Conservation (phyloP, 768 basidiomycete species). For the Boletus tylopilopsis region DNA sequence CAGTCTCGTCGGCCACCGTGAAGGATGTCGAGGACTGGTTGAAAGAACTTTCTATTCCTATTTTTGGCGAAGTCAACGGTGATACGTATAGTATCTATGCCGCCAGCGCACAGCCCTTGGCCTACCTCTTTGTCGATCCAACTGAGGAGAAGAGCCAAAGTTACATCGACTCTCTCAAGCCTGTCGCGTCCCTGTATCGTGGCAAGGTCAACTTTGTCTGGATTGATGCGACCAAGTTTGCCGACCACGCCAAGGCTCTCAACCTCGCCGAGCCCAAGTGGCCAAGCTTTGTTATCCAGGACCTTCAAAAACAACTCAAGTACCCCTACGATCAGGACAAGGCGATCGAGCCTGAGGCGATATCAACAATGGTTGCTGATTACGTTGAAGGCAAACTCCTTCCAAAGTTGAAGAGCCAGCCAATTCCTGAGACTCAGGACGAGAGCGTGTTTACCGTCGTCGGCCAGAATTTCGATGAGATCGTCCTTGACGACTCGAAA, state of each 20-base stretch:
- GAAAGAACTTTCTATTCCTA: constrained; percentile 77
- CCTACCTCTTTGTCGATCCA: constrained; percentile 93
- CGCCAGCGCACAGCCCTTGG: constrained; percentile 77
- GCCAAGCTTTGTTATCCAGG: constrained; percentile 94
- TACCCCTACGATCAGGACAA: constrained; percentile 77
- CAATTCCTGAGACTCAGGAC: constrained; percentile 79
- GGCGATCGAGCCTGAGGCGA: constrained; percentile 52
- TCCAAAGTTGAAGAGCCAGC: constrained; percentile 87
- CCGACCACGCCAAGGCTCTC: constrained; percentile 92
- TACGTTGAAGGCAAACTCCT: constrained; percentile 71
- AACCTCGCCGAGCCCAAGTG: constrained; percentile 83
- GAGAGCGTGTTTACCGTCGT: constrained; percentile 83
- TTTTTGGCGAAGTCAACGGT: constrained; percentile 88
- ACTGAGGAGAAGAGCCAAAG: constrained; percentile 58
- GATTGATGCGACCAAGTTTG: constrained; percentile 95
- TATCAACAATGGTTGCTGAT: constrained; percentile 57
- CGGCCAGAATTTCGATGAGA: constrained; percentile 83
- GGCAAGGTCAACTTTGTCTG: constrained; percentile 94
- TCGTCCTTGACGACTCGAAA: constrained; percentile 83
- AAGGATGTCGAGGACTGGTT: constrained; percentile 76
- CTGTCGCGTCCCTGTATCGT: constrained; percentile 79
- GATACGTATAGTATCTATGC: constrained; percentile 93
- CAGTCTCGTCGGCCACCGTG: constrained; percentile 47
- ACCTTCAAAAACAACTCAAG: constrained; percentile 79
- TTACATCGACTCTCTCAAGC: constrained; percentile 63